Evolutionary conservation across 345 rosid species (phyloP), one percentile per base, ranked within the genome.

Genomic region (Citrus sp.): DNA sequence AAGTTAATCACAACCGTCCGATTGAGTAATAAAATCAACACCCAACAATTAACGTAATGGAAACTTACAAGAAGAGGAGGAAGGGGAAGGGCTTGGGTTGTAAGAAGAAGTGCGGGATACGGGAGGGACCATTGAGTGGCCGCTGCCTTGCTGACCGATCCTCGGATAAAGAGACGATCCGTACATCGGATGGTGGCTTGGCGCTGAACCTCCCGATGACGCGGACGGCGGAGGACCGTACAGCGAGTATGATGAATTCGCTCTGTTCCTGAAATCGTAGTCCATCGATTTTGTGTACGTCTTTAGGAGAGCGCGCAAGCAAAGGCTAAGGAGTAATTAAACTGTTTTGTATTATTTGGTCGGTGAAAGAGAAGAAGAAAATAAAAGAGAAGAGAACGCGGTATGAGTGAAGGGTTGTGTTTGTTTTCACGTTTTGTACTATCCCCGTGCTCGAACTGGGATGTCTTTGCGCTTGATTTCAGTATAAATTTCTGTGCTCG

Each of bases 161-260:
- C 84, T 86, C 2, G 98, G 99, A 74, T 93, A 95, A 55, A 85
- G 76, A 12, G 97, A 32, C 66, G 60, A 49, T 78, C 91, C 93
- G 86, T 87, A 87, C 87, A 88, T 86, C 61, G 88, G 84, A 38
- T 80, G 87, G 75, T 73, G 86, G 77, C 49, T 77, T 8, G 91
- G 74, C 30, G 89, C 58, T 1, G 87, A 18, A 18, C 58, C 46
- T 4, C 87, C 24, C 19, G 91, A 82, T 13, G 88, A 59, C 0
- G 88, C 27, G 32, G 89, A 1, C 2, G 85, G 10, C 54, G 63
- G 63, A 30, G 32, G 49, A 12, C 94, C 79, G 85, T 87, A 88
- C 82, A 78, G 55, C 66, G 91, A 88, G 80, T 85, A 85, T 18
- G 87, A 81, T n/a, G 89, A 79, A 59, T 78, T 78, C 7, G 87